Evolutionary conservation across 2,329 filamentous ascomycete species (phyloP), one percentile per base, ranked within the genome.

Genomic region (Penicillium sp.): DNA sequence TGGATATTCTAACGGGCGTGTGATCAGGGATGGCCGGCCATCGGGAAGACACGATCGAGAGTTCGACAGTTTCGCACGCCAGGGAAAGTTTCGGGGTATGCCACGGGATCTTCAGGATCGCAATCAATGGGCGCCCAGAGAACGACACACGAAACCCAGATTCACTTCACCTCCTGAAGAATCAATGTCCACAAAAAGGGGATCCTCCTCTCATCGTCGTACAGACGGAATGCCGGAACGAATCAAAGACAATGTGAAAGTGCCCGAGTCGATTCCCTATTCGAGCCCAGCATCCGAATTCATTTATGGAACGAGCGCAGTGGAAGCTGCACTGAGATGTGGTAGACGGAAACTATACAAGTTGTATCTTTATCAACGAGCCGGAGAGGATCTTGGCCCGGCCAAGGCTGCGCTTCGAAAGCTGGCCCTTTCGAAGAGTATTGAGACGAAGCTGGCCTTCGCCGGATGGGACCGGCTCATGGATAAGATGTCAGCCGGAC

Each of bases 211-310:
- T 32, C 58, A 63, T 29, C 52, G 53, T 28, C 39, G 43, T 26
- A 60, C 62, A 26, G 57, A 64, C 9, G 49, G 47, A 35, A 49
- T 52, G 28, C 66, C 67, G 24, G 65, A 69, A 50, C 57, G 61
- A 37, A 56, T 68, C 8, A 68, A 66, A 36, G 47, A 58, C 13
- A 52, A 66, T 36, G 63, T 70, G 39, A 66, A 56, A 49, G 63
- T 70, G 1, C 73, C 73, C 0, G 49, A 69, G 3, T 65, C 71
- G 5, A 76, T 86, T 13, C 81, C 82, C 1, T 84, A 91, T 63
- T 89, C 88, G 0, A 94, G 89, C 0, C 86, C 91, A 0, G 88
- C 88, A 4, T 95, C 90, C 0, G 86, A 95, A 52, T 97, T 96
- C 59, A 75, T 98, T 2, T 97, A 95, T 64, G 93, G 93, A 5